These are phyloP conservation scores for Cairneyella variabilis DNA, from an alignment of 495 filamentous ascomycete species.

Conservation along the genomic window DNA sequence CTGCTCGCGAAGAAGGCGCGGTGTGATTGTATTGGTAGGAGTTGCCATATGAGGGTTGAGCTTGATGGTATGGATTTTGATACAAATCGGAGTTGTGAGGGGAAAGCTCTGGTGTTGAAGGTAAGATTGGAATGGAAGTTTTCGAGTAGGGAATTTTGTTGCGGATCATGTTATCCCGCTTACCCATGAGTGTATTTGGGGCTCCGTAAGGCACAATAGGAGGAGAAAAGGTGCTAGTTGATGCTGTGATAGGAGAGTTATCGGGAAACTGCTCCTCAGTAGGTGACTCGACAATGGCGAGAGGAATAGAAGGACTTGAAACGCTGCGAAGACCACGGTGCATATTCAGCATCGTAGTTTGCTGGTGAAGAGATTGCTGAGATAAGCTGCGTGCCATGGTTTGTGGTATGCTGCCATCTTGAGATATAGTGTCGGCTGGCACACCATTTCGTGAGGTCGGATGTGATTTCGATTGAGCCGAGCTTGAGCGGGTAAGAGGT, in stretches of 20 bases:
- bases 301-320: slow-evolving; percentile 36
- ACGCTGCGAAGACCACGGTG: slow-evolving; percentile 36
- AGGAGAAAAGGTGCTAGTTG: slow-evolving; percentile 17
- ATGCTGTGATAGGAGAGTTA: slow-evolving; percentile 14
- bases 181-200: slow-evolving; percentile 55
- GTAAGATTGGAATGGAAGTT: slow-evolving; percentile 6
- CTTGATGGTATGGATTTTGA: not conserved
- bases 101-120: slow-evolving; percentile 28
- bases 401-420: not conserved
- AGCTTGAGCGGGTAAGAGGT: slow-evolving; percentile 21
- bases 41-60: slow-evolving; percentile 6
- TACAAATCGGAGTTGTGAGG: not conserved
- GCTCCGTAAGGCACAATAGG: slow-evolving; percentile 19
- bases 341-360: slow-evolving; percentile 15
- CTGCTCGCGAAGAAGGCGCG: slow-evolving; percentile 8
- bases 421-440: too few relatives aligned
- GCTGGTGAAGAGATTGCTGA: slow-evolving; percentile 23
- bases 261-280: slow-evolving; percentile 35
- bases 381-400: slow-evolving; percentile 5
- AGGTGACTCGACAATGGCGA: slow-evolving; percentile 38
- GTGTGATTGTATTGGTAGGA: too few relatives aligned
- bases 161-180: slow-evolving; percentile 56
- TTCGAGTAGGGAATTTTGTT: slow-evolving; percentile 36
- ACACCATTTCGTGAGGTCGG: not conserved
- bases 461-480: slow-evolving; percentile 16